Evolutionary conservation across 1,139 yeast species (phyloP), one percentile per base, ranked within the genome.

Genomic region (Yamadazyma triangularis): DNA sequence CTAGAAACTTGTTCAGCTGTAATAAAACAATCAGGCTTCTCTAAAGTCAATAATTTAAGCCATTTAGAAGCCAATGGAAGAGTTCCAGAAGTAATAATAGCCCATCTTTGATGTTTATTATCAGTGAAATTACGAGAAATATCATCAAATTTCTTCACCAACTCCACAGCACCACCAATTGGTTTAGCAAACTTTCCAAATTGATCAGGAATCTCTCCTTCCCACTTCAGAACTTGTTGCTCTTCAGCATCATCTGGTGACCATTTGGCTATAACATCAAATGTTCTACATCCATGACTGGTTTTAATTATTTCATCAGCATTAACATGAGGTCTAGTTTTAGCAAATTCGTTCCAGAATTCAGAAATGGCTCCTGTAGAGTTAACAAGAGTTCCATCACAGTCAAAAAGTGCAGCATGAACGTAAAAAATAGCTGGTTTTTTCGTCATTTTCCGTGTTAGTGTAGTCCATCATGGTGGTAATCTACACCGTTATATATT

Each of bases 241-340:
- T 63, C 73, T 40, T 66, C 68, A 32, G 85, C 86, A 49, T 73
- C 76, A 51, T 77, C 79, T 32, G 89, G 87, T 44, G 83, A 77
- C 70, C 78, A 77, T 55, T 71, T 73, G 38, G 73, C 73, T 50
- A 82, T 72, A 23, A 81, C 82, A 52, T 83, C 94, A 42, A 72
- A 71, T n/a, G 91, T 82, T 59, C 94, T 73, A 55, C 84, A 77
- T 25, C 94, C 94, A 55, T 83, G 94, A 13, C 85, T 76, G 27
- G 80, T 76, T 56, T 75, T 70, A 53, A 80, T 77, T 34, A 83
- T 74, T 44, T 74, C 76, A 33, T 74, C 77, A n/a, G 84, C 73
- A 56, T 78, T 74, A 37, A 81, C 79, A 48, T 73, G 77, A 34
- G 84, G 79, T 56, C 80, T 70, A 44, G 73, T 70, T 52, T 73